Conservation (phyloP, 306 rosid genomes). For the apple (Malus domestica) region ASM211411v1 NC_041796.1:12871001-12871500, state of each 20-base stretch:
- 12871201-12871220: neutral
- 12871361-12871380: slow-evolving; percentile 23
- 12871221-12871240: slow-evolving; percentile 37
- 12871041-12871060: neutral
- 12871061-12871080: slow-evolving; percentile 77
- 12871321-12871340: slow-evolving; percentile 7
- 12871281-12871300: slow-evolving; percentile 30
- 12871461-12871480: slow-evolving; percentile 45
- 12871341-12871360: slow-evolving; percentile 8
- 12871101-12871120: slow-evolving; percentile 91
- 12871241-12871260: slow-evolving; percentile 52
- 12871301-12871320: slow-evolving; percentile 18
- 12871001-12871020: neutral
- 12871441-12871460: slow-evolving; percentile 50
- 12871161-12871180: neutral
- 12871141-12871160: slow-evolving; percentile 58
- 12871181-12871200: neutral
- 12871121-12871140: slow-evolving; percentile 63
- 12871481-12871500: slow-evolving; percentile 67
- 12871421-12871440: slow-evolving; percentile 63
- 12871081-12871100: slow-evolving; percentile 66
- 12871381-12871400: slow-evolving; percentile 24
- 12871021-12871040: neutral
- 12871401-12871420: slow-evolving; percentile 37
- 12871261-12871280: slow-evolving; percentile 7